Conservation (phyloP, 495 filamentous ascomycete genomes). For the Tuber umbilicatum region DNA sequence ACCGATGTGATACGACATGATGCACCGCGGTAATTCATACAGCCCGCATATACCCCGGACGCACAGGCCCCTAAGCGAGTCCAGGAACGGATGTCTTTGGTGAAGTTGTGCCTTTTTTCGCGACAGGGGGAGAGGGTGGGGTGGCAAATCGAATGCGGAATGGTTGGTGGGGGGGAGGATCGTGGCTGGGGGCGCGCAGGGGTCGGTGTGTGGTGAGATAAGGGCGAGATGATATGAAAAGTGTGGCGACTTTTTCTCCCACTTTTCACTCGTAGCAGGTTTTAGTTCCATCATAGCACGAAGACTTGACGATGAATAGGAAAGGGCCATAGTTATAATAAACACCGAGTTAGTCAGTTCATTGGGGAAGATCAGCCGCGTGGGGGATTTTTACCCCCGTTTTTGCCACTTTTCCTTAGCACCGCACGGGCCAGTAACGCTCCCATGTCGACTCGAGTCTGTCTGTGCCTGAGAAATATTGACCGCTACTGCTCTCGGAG, state of each 20-base stretch:
- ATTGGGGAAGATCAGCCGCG: neutral
- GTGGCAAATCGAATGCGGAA: neutral
- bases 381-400: neutral
- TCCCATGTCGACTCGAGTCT: neutral
- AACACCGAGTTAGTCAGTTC: too few relatives aligned
- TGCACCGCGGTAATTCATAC: neutral
- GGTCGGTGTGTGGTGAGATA: neutral
- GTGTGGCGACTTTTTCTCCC: neutral
- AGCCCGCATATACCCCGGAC: neutral
- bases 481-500: too few relatives aligned
- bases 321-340: too few relatives aligned
- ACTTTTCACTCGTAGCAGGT: neutral
- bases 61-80: conserved; percentile 2
- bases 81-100: neutral
- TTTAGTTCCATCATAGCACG: too few relatives aligned
- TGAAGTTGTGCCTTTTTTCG: neutral
- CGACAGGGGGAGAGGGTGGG: neutral
- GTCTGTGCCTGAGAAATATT: neutral
- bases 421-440: neutral
- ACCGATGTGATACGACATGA: conserved; percentile 2
- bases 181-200: neutral
- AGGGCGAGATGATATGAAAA: neutral
- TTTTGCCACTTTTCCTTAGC: neutral
- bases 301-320: neutral
- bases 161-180: neutral